Percentiles rank a stretch among this genome's conserved stretches.
Evolutionary conservation across 495 filamentous ascomycete species (phyloP).

Genomic region (Xylaria sp.): DNA sequence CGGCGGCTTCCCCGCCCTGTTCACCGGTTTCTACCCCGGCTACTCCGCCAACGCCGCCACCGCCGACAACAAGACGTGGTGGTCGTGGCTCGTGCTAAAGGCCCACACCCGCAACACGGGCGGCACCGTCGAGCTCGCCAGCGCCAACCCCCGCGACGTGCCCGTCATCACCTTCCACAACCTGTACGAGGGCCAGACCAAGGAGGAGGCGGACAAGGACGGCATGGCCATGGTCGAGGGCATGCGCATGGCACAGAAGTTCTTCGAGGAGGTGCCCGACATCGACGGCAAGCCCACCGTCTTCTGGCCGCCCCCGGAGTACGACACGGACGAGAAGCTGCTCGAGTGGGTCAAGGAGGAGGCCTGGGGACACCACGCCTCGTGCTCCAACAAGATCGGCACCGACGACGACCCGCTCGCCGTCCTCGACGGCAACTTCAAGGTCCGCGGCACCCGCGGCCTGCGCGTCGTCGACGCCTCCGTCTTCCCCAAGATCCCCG

Average conservation of each 20-base stretch:
- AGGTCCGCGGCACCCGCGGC: conserved; percentile 61
- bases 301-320: conserved; percentile 57
- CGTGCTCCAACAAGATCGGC: conserved; percentile 64
- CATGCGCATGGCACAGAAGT: conserved; percentile 45
- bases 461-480: conserved; percentile 70
- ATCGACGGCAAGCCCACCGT: conserved; percentile 56
- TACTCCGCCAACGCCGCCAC: conserved; percentile 42
- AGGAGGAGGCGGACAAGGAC: conserved; percentile 38
- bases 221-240: conserved; percentile 51
- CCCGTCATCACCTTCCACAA: conserved; percentile 63
- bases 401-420: conserved; percentile 59
- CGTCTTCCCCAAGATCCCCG: conserved; percentile 61
- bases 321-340: conserved; percentile 49
- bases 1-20: conserved; percentile 60
- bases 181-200: conserved; percentile 49
- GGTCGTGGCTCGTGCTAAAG: conserved; percentile 60
- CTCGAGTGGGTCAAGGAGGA: conserved; percentile 57
- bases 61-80: conserved; percentile 44
- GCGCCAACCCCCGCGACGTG: conserved; percentile 59
- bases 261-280: conserved; percentile 53
- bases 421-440: conserved; percentile 64
- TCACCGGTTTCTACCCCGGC: conserved; percentile 59
- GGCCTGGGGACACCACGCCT: conserved; percentile 68
- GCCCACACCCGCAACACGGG: conserved; percentile 59
- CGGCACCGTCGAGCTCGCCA: conserved; percentile 58